Evolutionary conservation across 2,329 filamentous ascomycete species (phyloP).

Genomic region (Emmonsia crescens): DNA sequence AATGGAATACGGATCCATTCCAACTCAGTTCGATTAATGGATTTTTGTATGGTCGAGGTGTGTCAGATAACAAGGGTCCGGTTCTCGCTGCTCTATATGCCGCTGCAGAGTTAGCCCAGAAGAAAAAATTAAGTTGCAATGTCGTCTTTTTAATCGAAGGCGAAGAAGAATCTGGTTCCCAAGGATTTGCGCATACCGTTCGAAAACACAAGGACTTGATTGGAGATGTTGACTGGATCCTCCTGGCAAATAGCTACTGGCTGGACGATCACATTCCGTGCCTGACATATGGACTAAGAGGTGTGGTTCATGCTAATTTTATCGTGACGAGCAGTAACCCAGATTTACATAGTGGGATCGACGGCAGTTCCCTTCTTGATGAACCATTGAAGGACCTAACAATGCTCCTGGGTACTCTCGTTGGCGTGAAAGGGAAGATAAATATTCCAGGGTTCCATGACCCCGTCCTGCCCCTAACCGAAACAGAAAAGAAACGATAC

Average conservation of each 20-base stretch:
- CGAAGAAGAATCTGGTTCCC: slow-evolving; percentile 88
- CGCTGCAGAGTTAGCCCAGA: slow-evolving; percentile 75
- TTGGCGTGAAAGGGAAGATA: slow-evolving; percentile 68
- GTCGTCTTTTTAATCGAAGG: slow-evolving; percentile 74
- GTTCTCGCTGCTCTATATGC: slow-evolving; percentile 90
- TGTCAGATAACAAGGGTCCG: slow-evolving; percentile 95
- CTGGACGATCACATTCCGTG: slow-evolving; percentile 92
- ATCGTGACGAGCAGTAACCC: slow-evolving; percentile 76
- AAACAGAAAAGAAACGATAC: slow-evolving; percentile 69
- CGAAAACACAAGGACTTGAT: slow-evolving; percentile 71
- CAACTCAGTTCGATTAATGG: slow-evolving; percentile 80
- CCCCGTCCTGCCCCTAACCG: slow-evolving; percentile 61
- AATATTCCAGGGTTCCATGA: slow-evolving; percentile 86
- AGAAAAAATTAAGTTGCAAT: slow-evolving; percentile 75
- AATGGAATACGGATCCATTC: slow-evolving; percentile 84
- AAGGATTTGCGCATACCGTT: slow-evolving; percentile 79
- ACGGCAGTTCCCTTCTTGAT: slow-evolving; percentile 74
- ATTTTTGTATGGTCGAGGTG: slow-evolving; percentile 89
- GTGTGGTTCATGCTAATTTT: slow-evolving; percentile 86
- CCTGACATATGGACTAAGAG: slow-evolving; percentile 84
- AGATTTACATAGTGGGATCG: slow-evolving; percentile 92
- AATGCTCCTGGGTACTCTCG: slow-evolving; percentile 67
- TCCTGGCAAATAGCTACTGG: slow-evolving; percentile 98
- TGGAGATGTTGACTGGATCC: slow-evolving; percentile 83
- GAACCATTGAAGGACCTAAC: slow-evolving; percentile 90